Base-by-base conservation (phyloP, 2,329 filamentous ascomycete genomes). In the Xenosphaeropsis pyriputrescens region DNA sequence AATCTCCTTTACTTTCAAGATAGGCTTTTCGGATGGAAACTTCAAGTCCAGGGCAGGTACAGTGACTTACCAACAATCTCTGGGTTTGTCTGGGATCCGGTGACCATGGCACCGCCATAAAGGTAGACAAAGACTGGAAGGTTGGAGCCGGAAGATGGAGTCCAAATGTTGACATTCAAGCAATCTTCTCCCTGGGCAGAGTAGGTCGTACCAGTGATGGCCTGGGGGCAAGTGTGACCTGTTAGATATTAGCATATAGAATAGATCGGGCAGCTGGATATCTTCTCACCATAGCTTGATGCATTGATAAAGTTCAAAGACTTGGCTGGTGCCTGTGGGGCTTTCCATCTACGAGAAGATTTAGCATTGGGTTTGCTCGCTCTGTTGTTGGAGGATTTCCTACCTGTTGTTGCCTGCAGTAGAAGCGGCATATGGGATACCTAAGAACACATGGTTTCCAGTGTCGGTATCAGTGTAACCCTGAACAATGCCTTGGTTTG, bases 71-170 rank as follows among this genome's bases (percentile, higher is more conserved):
- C 22, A 26, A 26, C 22, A 26, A 26, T 26, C 22, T 26, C 22
- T 26, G 59, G 54, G 43, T 62, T 62, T 50, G 57, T 63, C 49
- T 45, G 57, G 37, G 56, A 56, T 6, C 58, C 58, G 6, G 57
- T 60, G 37, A 62, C 59, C 49, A 62, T 62, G 0, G 60, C 60
- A 26, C 22, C 22, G 12, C 22, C 22, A 26, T 26, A 26, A 26
- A 26, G 22, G 42, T 63, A 64, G 1, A 65, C 60, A 26, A 60
- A 49, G 0, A 63, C 59, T 18, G 41, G 41, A 5, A 43, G 39
- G 49, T 43, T 2, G 56, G 56, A 2, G 53, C 50, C 58, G 56
- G 22, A 26, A 11, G 22, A 26, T 26, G 22, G 22, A 26, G 22
- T 26, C 22, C 22, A 60, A 38, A 60, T 50, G 45, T 60, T 60